phyloP scores from a whole-genome alignment of 495 filamentous ascomycete genomes.

The Neurospora tetrasperma region DNA sequence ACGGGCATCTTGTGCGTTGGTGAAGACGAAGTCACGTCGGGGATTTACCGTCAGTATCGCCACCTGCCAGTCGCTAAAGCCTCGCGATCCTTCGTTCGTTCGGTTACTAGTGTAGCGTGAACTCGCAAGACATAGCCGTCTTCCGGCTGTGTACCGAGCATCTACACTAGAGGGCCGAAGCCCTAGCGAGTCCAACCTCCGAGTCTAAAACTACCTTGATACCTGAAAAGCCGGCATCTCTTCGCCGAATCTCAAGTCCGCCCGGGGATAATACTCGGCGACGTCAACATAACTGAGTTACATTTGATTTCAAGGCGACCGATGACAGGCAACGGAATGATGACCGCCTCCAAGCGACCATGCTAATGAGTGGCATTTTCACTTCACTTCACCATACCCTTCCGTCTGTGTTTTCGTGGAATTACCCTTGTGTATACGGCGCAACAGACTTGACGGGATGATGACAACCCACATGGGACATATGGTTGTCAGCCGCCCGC shows the following conservation, averaged over 20 bases:
- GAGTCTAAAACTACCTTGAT: not conserved
- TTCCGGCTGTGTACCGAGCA: not conserved
- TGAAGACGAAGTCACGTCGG: not conserved
- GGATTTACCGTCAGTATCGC: not conserved
- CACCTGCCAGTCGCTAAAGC: not conserved
- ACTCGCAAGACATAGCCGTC: not conserved
- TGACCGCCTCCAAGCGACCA: not conserved
- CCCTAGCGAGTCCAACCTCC: not conserved
- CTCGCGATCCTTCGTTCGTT: not conserved
- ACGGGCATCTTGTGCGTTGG: not conserved
- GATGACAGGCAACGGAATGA: not conserved
- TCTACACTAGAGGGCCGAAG: not conserved
- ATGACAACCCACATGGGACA: not conserved
- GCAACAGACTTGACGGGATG: not conserved
- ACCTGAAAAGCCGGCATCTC: not conserved
- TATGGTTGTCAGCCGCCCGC: not conserved
- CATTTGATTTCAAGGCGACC: not conserved
- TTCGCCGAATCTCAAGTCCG: not conserved
- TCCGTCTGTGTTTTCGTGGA: not conserved
- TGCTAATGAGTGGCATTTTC: not conserved
- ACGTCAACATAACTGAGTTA: not conserved
- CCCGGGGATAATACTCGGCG: not conserved
- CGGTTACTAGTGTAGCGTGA: not conserved
- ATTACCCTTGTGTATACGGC: not conserved
- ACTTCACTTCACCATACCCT: not conserved